Base-by-base conservation (phyloP, 805 yeast species). In the Saturnispora bothae region DNA sequence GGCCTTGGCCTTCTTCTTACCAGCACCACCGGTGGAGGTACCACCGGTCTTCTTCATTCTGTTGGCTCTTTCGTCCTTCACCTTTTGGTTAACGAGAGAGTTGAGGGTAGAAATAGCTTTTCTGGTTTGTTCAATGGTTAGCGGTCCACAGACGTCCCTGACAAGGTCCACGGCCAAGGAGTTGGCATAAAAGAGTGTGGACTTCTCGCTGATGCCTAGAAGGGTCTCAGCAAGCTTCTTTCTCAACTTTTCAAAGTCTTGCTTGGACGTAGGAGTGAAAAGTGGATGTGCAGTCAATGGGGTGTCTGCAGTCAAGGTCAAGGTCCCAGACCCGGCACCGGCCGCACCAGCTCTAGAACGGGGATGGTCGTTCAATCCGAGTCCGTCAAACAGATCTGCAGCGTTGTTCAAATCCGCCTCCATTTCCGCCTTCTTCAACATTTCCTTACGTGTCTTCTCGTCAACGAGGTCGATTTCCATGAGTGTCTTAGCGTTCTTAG, bases 371-470 rank as follows among this genome's bases (percentile, higher is more conserved):
- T 75, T 72, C 38, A 71, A 69, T 30, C 73, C 72, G 48, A 67
- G 65, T 13, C 84, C 85, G 23, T 86, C 95, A 56, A 89, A 85
- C 50, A 89, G 66, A 50, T 83, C 94, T 7, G 95, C 89, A 22
- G 98, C 97, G 56, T 83, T 84, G 60, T 83, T 84, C 59, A 89
- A 67, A 63, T 89, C 98, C 20, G 94, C 73, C 34, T 75, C 78
- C 43, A 84, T 52, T 61, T 89, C 95, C 16, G 92, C 94, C 57
- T 80, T 68, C 53, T 69, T 78, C 60, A 83, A 67, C 59, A 86
- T 60, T 53, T 81, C 86, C 49, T 66, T 73, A 53, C 84, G 71
- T n/a, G 89, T 78, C 45, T 65, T 67, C 47, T 75, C 82, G 57
- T 84, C 95, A 29, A 82, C 71, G 14, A 65, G 64, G 44, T 81